Evolutionary conservation across 2,329 filamentous ascomycete species (phyloP).

Genomic region (Hirsutella rhossiliensis): DNA sequence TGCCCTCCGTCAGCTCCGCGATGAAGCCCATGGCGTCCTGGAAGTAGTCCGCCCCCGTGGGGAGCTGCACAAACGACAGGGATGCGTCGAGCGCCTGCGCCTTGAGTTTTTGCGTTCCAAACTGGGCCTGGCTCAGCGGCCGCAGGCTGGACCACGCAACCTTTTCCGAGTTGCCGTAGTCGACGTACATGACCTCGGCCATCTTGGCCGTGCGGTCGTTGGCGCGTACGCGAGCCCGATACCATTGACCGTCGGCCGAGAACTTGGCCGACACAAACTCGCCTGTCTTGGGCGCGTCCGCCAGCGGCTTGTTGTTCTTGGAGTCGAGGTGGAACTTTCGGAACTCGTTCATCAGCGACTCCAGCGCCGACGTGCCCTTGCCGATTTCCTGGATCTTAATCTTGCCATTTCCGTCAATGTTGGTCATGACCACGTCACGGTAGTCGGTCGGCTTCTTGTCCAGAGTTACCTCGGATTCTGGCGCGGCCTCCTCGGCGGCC

Average conservation of each 20-base stretch:
- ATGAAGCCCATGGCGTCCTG: constrained; percentile 68
- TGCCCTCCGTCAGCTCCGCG: constrained; percentile 59
- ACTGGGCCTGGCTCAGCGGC: constrained; percentile 66
- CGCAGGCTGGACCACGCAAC: constrained; percentile 77
- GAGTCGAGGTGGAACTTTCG: constrained; percentile 80
- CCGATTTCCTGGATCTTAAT: constrained; percentile 90
- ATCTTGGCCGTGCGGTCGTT: constrained; percentile 87
- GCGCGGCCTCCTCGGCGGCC: constrained; percentile 36
- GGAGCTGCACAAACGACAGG: constrained; percentile 82
- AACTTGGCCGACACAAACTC: constrained; percentile 89
- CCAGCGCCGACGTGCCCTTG: constrained; percentile 71
- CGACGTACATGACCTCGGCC: constrained; percentile 85
- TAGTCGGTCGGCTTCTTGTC: constrained; percentile 70
- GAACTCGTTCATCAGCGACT: constrained; percentile 84
- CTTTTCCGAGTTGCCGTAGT: constrained; percentile 91
- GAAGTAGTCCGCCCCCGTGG: constrained; percentile 71
- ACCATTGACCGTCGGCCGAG: constrained; percentile 83
- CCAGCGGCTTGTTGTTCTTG: constrained; percentile 62
- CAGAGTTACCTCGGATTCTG: constrained; percentile 37
- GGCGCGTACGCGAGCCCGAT: constrained; percentile 78
- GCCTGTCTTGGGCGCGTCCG: constrained; percentile 73
- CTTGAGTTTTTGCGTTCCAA: constrained; percentile 70
- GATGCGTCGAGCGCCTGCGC: constrained; percentile 79
- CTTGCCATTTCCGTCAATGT: constrained; percentile 70
- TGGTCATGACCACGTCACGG: constrained; percentile 84